Conservation (phyloP, 2,329 filamentous ascomycete species). For the Ramichloridium luteum region DNA sequence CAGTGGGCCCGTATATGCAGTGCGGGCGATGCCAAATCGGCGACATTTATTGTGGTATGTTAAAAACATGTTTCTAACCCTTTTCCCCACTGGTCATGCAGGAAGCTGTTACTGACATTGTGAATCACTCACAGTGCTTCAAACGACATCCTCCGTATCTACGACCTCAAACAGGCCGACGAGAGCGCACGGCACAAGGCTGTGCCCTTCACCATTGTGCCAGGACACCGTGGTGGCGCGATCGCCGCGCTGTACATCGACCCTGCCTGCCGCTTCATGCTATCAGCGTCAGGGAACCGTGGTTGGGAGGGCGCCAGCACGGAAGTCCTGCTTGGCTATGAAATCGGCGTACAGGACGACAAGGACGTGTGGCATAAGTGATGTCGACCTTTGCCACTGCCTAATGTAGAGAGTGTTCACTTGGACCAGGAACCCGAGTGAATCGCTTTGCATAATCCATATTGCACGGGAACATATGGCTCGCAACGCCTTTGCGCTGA, state of each 20-base stretch:
- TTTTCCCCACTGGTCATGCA: not conserved
- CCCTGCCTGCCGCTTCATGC: constrained; percentile 77
- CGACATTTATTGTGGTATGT: constrained; percentile 75
- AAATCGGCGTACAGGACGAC: constrained; percentile 46
- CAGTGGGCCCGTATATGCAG: constrained; percentile 77
- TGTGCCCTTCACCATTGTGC: constrained; percentile 92
- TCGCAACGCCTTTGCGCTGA: too few relatives aligned
- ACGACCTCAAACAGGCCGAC: constrained; percentile 60
- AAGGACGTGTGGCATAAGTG: constrained; percentile 21
- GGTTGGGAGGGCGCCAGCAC: constrained; percentile 85
- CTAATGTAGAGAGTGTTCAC: too few relatives aligned
- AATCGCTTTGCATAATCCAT: too few relatives aligned
- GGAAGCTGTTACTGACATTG: not conserved
- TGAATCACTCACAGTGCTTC: constrained; percentile 62
- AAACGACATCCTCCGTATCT: constrained; percentile 84
- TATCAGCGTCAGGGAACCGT: constrained; percentile 79
- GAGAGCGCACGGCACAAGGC: constrained; percentile 53
- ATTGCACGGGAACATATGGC: too few relatives aligned
- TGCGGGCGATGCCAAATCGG: constrained; percentile 84
- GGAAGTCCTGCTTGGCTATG: constrained; percentile 87
- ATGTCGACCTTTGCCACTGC: too few relatives aligned
- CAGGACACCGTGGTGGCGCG: constrained; percentile 77
- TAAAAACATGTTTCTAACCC: constrained; percentile 15
- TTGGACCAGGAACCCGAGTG: too few relatives aligned
- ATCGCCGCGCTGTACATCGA: constrained; percentile 81